These are phyloP conservation scores for Pugionium dolabratum DNA, from an alignment of 345 rosid genomes.

Conservation along the genomic window DNA sequence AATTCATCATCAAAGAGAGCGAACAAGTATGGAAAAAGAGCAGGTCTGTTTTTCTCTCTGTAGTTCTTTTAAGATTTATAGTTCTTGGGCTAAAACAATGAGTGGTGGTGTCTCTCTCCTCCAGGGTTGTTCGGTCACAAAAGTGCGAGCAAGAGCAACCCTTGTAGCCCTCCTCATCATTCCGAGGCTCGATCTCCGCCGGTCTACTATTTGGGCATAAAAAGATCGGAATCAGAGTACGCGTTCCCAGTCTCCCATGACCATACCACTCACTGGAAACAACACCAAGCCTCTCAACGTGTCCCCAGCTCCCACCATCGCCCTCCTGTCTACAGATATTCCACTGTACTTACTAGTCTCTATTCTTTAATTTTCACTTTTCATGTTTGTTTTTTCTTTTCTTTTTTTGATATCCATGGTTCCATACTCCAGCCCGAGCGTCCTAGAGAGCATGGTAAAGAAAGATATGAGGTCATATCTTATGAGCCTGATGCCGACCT, in stretches of 20 bases:
- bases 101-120: slow-evolving; percentile 6
- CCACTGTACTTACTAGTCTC: slow-evolving; percentile 19
- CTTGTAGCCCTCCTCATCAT: slow-evolving; percentile 38
- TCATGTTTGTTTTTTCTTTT: slow-evolving; percentile 5
- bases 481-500: slow-evolving; percentile 36
- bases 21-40: slow-evolving; percentile 29
- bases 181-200: slow-evolving; percentile 9
- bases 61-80: not conserved
- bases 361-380: not conserved
- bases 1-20: slow-evolving; percentile 11
- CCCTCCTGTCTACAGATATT: slow-evolving; percentile 37
- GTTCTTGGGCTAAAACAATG: not conserved
- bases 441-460: slow-evolving; percentile 24
- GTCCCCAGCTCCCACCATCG: slow-evolving; percentile 33
- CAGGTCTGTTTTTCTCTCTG: slow-evolving; percentile 22
- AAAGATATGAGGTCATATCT: slow-evolving; percentile 6
- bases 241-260: slow-evolving; percentile 33
- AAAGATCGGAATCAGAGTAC: slow-evolving; percentile 28
- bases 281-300: slow-evolving; percentile 35
- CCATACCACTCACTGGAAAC: slow-evolving; percentile 40
- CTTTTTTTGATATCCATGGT: not conserved
- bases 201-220: slow-evolving; percentile 12
- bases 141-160: slow-evolving; percentile 38
- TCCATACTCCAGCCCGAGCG: slow-evolving; percentile 26
- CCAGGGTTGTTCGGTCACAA: slow-evolving; percentile 27